These are phyloP conservation scores for Bipolaris victoriae DNA, from an alignment of 2,329 filamentous ascomycete genomes.

Conservation along the genomic window DNA sequence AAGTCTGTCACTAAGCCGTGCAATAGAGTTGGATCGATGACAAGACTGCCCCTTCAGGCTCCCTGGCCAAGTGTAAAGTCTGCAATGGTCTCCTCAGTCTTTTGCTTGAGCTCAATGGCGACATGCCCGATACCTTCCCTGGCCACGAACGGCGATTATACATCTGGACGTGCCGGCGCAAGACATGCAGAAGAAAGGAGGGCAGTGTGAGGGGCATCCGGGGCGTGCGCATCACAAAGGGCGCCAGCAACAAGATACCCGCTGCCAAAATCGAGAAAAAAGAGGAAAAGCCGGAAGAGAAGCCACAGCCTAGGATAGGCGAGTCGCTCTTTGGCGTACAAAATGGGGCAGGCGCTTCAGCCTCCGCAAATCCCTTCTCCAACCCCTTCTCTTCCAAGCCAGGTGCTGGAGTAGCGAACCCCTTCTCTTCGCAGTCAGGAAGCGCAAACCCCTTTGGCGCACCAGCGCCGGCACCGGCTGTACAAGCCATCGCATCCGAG, in stretches of 20 bases:
- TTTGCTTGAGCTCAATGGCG: constrained; percentile 87
- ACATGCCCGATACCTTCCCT: constrained; percentile 84
- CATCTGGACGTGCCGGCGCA: constrained; percentile 79
- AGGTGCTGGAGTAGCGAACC: constrained; percentile 56
- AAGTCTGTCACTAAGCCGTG: constrained; percentile 13
- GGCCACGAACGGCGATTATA: constrained; percentile 88
- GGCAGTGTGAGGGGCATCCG: constrained; percentile 81
- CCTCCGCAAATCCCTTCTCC: constrained; percentile 41
- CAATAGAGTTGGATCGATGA: constrained; percentile 77
- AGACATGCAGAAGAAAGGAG: constrained; percentile 78
- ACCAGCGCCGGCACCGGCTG: constrained; percentile 54
- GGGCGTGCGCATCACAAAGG: constrained; percentile 64
- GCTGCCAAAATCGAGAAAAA: constrained; percentile 27
- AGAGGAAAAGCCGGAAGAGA: constrained; percentile 34
- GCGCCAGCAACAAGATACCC: constrained; percentile 31
- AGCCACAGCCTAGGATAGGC: constrained; percentile 61
- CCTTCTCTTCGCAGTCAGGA: constrained; percentile 56
- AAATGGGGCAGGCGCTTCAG: constrained; percentile 33
- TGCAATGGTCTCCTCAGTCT: constrained; percentile 85
- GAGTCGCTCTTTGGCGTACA: constrained; percentile 74
- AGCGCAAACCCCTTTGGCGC: constrained; percentile 37
- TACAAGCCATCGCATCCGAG: constrained; percentile 19
- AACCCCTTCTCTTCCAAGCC: constrained; percentile 66
- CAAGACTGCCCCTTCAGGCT: constrained; percentile 72
- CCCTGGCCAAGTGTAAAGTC: constrained; percentile 81